These are phyloP conservation scores for Monosporascus sp. DNA, from an alignment of 2,329 filamentous ascomycete species.

Conservation along the genomic window DNA sequence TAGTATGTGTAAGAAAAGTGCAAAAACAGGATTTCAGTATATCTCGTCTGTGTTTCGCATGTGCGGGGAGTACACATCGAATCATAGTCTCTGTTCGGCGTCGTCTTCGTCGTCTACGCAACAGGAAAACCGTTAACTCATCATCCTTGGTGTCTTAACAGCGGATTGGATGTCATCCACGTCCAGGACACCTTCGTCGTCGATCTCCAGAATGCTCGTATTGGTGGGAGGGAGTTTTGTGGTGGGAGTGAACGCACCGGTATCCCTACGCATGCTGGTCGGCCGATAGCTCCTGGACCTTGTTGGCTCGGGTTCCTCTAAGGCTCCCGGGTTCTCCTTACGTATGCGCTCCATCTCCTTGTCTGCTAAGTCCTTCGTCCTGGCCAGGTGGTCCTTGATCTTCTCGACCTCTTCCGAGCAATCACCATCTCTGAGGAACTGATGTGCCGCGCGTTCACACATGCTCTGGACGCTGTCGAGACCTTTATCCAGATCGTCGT, in stretches of 20 bases:
- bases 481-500: constrained; percentile 70
- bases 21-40: not conserved
- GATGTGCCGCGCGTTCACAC: constrained; percentile 82
- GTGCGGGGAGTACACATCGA: not conserved
- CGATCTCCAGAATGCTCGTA: constrained; percentile 17
- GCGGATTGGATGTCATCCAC: constrained; percentile 23
- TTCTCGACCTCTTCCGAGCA: constrained; percentile 71
- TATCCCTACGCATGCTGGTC: constrained; percentile 47
- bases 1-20: constrained; percentile 6
- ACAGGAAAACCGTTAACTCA: constrained; percentile 9
- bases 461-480: constrained; percentile 75
- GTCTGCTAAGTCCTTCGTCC: constrained; percentile 57
- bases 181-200: constrained; percentile 26
- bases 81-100: not conserved
- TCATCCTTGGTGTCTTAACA: constrained; percentile 16
- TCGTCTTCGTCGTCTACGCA: constrained; percentile 4
- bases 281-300: constrained; percentile 46
- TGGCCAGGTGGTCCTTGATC: constrained; percentile 59
- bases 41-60: not conserved
- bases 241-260: constrained; percentile 21
- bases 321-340: constrained; percentile 41
- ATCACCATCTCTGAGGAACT: constrained; percentile 82
- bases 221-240: constrained; percentile 14
- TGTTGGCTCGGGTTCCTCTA: constrained; percentile 18
- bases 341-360: constrained; percentile 53